Evolutionary conservation across 768 basidiomycete species (phyloP), one percentile per base, ranked within the genome.

Genomic region (Jaapia argillacea): DNA sequence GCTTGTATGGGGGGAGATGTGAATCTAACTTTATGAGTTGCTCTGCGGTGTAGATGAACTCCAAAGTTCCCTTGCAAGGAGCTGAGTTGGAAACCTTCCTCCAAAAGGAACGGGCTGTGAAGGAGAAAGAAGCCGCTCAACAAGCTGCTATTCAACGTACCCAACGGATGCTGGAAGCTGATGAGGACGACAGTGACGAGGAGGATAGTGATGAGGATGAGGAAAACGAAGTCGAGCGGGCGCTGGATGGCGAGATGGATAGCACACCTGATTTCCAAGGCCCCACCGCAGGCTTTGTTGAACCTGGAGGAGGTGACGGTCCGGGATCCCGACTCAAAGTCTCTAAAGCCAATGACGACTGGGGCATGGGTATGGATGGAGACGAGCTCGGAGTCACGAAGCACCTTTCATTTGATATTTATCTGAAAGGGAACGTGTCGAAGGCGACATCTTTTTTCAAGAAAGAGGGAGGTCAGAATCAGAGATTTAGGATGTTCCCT

Each of bases 401-500:
- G 31, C 62, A 84, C 42, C 63, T 93, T 28, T 93, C 89, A 1
- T 99, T 87, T 54, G 96, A 99, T 61, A 96, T 98, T 51, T 98
- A 90, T 60, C 72, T 98, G 48, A 96, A 94, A 60, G 93, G 93
- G n/a, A 91, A 94, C 49, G 87, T 92, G 37, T 81, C 85, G 22
- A 85, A 86, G 50, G 70, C 84, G 21, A 85, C 79, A 1, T 81
- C 83, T 2, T 92, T 91, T 66, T 94, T 92, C 71, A 91, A 90
- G 60, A 82, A 68, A 45, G 67, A 77, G 6, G 78, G 77, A 12
- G 69, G 72, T 6, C 81, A 85, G 51, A 66, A 74, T 13, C 87
- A 85, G 49, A 70, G 96, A 42, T 98, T 87, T 60, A 74, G 94
- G 50, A 97, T 97, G 92, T 98, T 97, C 65, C 96, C 96, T 0